Base-by-base conservation (phyloP, 805 yeast species). In the Pichia paraexigua region DNA sequence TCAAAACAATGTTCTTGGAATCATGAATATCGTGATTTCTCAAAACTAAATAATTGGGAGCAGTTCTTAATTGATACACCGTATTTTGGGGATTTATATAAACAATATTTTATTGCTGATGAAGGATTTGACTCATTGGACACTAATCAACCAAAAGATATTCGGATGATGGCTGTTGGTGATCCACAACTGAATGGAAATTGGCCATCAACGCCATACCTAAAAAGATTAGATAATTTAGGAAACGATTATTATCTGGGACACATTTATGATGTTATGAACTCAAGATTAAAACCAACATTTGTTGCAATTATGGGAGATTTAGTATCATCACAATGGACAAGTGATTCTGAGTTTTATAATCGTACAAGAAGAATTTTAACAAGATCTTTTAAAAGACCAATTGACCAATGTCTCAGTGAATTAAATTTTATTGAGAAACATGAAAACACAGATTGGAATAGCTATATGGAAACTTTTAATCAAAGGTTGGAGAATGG, bases 181-280 rank as follows among this genome's bases (percentile, higher is more conserved):
- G 99, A 94, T 63, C 99, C 99, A 0, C 99, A 94, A 70, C 91
- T 94, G 66, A 87, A 92, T 55, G 99, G 99, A 2, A 79, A 83
- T 58, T 82, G 88, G 85, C 78, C 77, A 9, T 70, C 73, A 25
- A 85, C 96, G 1, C 79, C 83, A 15, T 81, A 83, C 61, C 72
- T 87, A 52, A 85, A 87, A 53, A 68, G 88, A 48, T 70, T 94
- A 25, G 99, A 94, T 63, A 85, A 87, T 50, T 85, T 68, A 62
- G 99, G 97, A 2, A 94, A 94, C 69, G 99, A 94, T 69, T 77
- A 80, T 58, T 94, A 84, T 62, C 70, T 94, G 54, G 95, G 96
- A 2, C 97, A 91, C 60, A 83, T 92, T 24, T 89, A 84, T 65
- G 60, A 67, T 3, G 76, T 78, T 7, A 82, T 92, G 86, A 76